These are phyloP conservation scores for Aureobasidium pullulans DNA, from an alignment of 2,329 filamentous ascomycete species.

Conservation along the genomic window DNA sequence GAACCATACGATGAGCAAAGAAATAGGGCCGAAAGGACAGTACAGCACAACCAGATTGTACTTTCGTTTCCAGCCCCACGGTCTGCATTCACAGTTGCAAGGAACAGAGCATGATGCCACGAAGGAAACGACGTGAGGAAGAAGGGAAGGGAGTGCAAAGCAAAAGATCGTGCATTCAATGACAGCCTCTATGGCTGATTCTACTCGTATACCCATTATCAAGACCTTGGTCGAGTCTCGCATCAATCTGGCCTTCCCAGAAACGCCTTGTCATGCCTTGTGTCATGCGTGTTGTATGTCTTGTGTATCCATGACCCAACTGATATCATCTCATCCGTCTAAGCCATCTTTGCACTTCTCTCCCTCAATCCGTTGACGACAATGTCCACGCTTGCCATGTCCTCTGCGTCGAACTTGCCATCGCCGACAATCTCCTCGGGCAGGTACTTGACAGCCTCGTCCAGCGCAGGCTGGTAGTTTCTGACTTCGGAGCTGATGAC, in stretches of 20 bases:
- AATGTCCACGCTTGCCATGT: conserved; percentile 79
- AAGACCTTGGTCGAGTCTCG: background rate
- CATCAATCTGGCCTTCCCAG: background rate
- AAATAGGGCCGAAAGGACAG: no score
- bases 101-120: background rate
- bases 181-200: background rate
- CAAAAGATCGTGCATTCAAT: background rate
- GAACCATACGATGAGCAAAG: no score
- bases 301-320: background rate
- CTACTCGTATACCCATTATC: background rate
- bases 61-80: no score
- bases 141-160: background rate
- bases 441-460: conserved; percentile 59
- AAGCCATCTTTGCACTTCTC: conserved; percentile 8
- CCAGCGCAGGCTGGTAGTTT: conserved; percentile 76
- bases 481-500: conserved; percentile 78
- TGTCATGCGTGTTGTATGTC: background rate
- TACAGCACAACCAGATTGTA: no score
- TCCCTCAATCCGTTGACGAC: conserved; percentile 28
- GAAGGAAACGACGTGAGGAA: background rate
- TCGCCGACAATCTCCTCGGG: conserved; percentile 50
- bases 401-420: conserved; percentile 63
- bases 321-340: background rate
- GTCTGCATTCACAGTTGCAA: no score
- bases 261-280: background rate